phyloP scores from a whole-genome alignment of 176 grass and related monocot genomes.

The Oryza glaberrima region DNA sequence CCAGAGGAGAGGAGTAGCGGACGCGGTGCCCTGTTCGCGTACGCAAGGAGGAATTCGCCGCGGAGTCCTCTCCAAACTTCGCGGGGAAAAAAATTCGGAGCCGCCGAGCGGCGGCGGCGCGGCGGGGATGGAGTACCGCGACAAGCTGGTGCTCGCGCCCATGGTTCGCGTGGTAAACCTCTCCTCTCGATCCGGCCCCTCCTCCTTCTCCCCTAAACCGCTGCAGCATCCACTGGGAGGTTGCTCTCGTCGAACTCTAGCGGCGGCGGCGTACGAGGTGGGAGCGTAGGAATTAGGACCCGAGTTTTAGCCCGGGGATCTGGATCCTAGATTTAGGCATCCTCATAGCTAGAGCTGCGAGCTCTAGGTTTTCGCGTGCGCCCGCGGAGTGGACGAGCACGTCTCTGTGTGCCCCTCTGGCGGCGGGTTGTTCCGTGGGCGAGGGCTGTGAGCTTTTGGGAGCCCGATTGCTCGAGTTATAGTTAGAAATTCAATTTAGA shows the following conservation, averaged over 20 bases:
- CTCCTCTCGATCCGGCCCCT: constrained; percentile 12
- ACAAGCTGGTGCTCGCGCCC: constrained; percentile 85
- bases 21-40: constrained; percentile 11
- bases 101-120: not conserved
- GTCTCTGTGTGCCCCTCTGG: not conserved
- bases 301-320: constrained; percentile 9
- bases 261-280: not conserved
- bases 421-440: not conserved
- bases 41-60: constrained; percentile 21
- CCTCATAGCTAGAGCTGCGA: not conserved
- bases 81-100: not conserved
- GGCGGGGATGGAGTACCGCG: constrained; percentile 67
- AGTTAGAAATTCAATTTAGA: not conserved
- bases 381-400: not conserved
- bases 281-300: not conserved
- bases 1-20: not conserved
- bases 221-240: not conserved
- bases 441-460: not conserved
- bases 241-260: not conserved
- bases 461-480: not conserved
- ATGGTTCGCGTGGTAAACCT: constrained; percentile 89
- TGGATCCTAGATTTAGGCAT: constrained; percentile 8
- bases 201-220: not conserved
- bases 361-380: not conserved
- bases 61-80: constrained; percentile 35